Conservation (phyloP, 257 asterid species). For the Solanum clarkiae region DNA sequence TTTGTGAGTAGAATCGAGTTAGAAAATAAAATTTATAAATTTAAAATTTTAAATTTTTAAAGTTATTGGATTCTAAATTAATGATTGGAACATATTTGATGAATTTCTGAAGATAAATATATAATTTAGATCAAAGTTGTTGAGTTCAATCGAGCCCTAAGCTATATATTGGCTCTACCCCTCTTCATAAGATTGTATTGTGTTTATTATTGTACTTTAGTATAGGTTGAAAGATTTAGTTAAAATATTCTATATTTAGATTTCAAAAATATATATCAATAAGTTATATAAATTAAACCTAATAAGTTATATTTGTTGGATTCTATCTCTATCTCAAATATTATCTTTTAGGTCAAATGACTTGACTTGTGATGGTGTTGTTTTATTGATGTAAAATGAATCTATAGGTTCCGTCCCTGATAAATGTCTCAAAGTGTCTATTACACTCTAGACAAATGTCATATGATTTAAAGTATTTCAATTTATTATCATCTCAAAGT, state of each 20-base stretch:
- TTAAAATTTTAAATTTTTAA: too few species aligned
- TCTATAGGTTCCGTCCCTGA: neutral
- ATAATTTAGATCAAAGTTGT: too few species aligned
- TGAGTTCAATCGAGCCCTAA: neutral
- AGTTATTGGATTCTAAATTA: too few species aligned
- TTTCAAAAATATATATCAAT: too few species aligned
- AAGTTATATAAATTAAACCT: neutral
- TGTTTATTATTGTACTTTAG: neutral
- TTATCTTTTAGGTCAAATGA: neutral
- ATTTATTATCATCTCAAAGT: neutral
- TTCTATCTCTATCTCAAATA: neutral
- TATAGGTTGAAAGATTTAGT: neutral
- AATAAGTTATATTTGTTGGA: neutral
- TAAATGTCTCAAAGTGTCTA: neutral
- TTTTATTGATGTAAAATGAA: neutral
- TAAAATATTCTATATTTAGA: too few species aligned
- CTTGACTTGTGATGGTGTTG: neutral
- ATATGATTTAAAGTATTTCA: neutral
- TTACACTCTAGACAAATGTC: neutral
- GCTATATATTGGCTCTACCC: neutral
- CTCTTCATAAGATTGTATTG: neutral
- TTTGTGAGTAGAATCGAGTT: neutral
- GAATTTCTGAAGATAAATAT: too few species aligned
- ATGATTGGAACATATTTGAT: too few species aligned
- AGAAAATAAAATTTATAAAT: too few species aligned